phyloP scores from a whole-genome alignment of 192 early-diverging fungal species.

The Coemansia sp. region DNA sequence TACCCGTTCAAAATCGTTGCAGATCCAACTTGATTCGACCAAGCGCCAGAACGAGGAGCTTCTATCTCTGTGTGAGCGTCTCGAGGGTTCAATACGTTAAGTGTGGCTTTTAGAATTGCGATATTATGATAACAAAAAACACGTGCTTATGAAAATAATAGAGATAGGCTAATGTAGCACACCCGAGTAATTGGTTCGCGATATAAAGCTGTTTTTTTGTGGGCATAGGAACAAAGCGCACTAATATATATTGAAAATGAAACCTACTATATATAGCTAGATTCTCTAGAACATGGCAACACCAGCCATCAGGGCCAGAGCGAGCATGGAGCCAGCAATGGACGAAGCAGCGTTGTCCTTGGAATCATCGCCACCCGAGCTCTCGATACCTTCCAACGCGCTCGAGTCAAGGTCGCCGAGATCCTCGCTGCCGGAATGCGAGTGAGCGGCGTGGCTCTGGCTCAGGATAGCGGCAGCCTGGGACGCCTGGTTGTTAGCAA shows the following conservation, averaged over 20 bases:
- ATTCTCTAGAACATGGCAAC: slow-evolving; percentile 43
- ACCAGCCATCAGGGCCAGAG: slow-evolving; percentile 32
- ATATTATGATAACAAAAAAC: not conserved
- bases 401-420: slow-evolving; percentile 30
- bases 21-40: slow-evolving; percentile 42
- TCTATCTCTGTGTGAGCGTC: slow-evolving; percentile 32
- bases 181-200: too few relatives aligned
- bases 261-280: slow-evolving; percentile 1
- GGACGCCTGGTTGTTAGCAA: slow-evolving; percentile 43
- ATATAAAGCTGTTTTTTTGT: not conserved
- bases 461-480: slow-evolving; percentile 45
- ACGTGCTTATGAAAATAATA: not conserved
- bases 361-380: slow-evolving; percentile 15
- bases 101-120: not conserved
- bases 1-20: slow-evolving; percentile 25
- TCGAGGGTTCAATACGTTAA: slow-evolving; percentile 21
- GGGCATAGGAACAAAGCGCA: not conserved
- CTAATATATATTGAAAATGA: not conserved
- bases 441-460: slow-evolving; percentile 31
- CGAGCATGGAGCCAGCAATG: slow-evolving; percentile 39
- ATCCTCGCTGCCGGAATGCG: slow-evolving; percentile 19
- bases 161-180: too few relatives aligned
- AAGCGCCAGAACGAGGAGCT: slow-evolving; percentile 40
- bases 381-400: slow-evolving; percentile 23
- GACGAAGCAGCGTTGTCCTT: slow-evolving; percentile 27